A percentile compares a stretch with the other conserved stretches of the same genome.
These are phyloP conservation scores for Neonectria punicea DNA, from an alignment of 2,329 filamentous ascomycete species.

Conservation along the genomic window DNA sequence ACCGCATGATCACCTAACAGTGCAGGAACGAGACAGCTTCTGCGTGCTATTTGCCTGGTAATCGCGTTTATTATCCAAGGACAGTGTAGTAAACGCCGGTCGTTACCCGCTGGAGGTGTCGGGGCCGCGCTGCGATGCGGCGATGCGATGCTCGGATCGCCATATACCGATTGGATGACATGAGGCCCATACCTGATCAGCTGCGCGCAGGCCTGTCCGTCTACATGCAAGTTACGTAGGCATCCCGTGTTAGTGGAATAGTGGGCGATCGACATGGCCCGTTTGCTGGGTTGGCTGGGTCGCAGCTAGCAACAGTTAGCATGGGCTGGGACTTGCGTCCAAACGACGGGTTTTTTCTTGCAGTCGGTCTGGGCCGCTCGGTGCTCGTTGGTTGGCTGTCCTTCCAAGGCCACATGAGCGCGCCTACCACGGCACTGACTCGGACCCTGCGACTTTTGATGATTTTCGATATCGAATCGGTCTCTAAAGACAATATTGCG, in stretches of 20 bases:
- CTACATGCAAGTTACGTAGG: background rate
- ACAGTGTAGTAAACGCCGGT: background rate
- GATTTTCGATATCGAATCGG: slow-evolving; percentile 16
- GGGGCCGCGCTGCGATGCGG: background rate
- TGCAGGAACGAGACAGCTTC: slow-evolving; percentile 10
- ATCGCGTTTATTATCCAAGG: background rate
- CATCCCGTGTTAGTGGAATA: slow-evolving; percentile 26
- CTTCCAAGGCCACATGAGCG: slow-evolving; percentile 13
- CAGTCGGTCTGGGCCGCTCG: slow-evolving; percentile 1
- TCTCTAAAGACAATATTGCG: slow-evolving; percentile 12
- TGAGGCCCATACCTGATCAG: slow-evolving; percentile 14
- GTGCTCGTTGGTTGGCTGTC: slow-evolving; percentile 17
- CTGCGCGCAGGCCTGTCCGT: slow-evolving; percentile 8
- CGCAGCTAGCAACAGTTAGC: slow-evolving; percentile 23
- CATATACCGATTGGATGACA: slow-evolving; percentile 22
- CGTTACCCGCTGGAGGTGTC: slow-evolving; percentile 4
- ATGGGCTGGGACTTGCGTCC: slow-evolving; percentile 32
- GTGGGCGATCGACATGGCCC: slow-evolving; percentile 33
- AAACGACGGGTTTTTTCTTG: background rate
- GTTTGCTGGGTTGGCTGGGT: slow-evolving; percentile 30
- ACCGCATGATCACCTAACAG: slow-evolving; percentile 16
- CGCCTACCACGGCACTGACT: slow-evolving; percentile 17
- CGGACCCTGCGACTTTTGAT: slow-evolving; percentile 12
- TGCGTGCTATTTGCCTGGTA: background rate
- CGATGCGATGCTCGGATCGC: background rate